Base-by-base conservation (phyloP, 768 basidiomycete species). In the Tremella fuciformis region DNA sequence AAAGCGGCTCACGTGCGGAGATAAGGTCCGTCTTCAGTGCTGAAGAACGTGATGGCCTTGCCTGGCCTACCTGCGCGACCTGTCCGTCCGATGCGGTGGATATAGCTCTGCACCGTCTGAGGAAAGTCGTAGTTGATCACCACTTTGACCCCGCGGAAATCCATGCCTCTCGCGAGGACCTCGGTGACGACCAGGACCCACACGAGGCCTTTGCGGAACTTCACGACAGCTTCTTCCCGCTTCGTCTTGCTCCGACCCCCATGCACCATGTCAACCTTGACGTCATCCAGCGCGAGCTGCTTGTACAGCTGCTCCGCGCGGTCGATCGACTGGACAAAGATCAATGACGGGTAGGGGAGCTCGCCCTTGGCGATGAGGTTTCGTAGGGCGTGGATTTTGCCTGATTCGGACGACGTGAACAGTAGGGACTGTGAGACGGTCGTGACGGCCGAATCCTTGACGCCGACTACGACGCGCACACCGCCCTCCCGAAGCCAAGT, bases 151-250 rank as follows among this genome's bases (percentile, higher is more conserved):
- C 51, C 51, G 19, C 87, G 88, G 80, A 99, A 98, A 73, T 98
- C 96, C 87, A 99, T 92, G 2, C 96, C 96, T 66, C 96, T 84
- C 21, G 91, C 91, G 89, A 98, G 89, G 51, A 98, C 89, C 75
- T 99, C 96, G 21, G 96, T 99, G 64, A 87, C 89, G 47, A 99
- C 83, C 83, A 98, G 84, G 34, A 93, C 84, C 96, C 96, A 98
- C 60, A 89, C 88, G 73, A 89, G 84, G 0, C 93, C 96, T 67
- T 81, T 82, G 24, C 89, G 85, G 86, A 99, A 94, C 34, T 87
- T 84, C 40, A 82, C 80, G 9, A 96, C 82, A 16, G 88, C 85
- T 69, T 92, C 85, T 67, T 93, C 90, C 55, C 96, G 83, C 76
- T 92, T 89, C 68, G 88, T 87, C 69, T 85, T 86, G 2, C 34